A percentile compares a stretch with the other conserved stretches of the same genome.
Evolutionary conservation across 208 protist species (phyloP).

Genomic region (Phytomonas francai): DNA sequence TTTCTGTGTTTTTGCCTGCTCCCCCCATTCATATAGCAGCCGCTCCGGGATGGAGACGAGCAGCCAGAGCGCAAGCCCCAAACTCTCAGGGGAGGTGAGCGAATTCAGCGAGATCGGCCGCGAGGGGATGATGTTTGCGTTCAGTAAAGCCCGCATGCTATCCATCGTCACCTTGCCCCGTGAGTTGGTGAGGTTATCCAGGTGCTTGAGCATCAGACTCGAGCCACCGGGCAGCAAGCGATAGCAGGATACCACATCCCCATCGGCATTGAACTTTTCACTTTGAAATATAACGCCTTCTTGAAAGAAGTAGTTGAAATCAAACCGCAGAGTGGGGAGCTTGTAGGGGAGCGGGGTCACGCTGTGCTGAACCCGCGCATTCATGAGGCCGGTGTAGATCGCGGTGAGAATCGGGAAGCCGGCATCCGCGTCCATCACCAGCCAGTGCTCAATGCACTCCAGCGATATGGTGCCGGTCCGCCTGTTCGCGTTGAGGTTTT

Average conservation of each 20-base stretch:
- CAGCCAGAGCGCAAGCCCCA: conserved; percentile 62
- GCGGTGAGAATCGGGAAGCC: conserved; percentile 49
- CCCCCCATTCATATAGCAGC: conserved; percentile 36
- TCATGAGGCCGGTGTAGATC: conserved; percentile 44
- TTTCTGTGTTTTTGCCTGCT: background rate
- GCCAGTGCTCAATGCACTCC: conserved; percentile 30
- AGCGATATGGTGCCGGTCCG: conserved; percentile 13
- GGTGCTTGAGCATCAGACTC: background rate
- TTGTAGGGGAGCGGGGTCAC: conserved; percentile 40
- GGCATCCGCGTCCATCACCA: conserved; percentile 34
- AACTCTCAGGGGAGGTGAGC: conserved; percentile 19
- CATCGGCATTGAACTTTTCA: background rate
- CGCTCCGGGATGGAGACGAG: conserved; percentile 34
- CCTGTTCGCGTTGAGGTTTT: conserved; percentile 15
- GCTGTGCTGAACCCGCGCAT: conserved; percentile 28
- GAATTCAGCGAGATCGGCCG: conserved; percentile 19
- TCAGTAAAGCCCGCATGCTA: conserved; percentile 44
- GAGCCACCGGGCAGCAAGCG: too few species aligned
- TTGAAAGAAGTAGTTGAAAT: conserved; percentile 66
- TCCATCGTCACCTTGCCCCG: conserved; percentile 19
- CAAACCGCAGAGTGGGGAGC: conserved; percentile 29
- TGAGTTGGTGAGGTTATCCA: conserved; percentile 20
- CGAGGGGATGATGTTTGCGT: conserved; percentile 36
- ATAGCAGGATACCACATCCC: background rate
- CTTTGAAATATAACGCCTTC: background rate